These are phyloP conservation scores for Teratosphaeria zuluensis DNA, from an alignment of 2,329 filamentous ascomycete species.

Conservation along the genomic window DNA sequence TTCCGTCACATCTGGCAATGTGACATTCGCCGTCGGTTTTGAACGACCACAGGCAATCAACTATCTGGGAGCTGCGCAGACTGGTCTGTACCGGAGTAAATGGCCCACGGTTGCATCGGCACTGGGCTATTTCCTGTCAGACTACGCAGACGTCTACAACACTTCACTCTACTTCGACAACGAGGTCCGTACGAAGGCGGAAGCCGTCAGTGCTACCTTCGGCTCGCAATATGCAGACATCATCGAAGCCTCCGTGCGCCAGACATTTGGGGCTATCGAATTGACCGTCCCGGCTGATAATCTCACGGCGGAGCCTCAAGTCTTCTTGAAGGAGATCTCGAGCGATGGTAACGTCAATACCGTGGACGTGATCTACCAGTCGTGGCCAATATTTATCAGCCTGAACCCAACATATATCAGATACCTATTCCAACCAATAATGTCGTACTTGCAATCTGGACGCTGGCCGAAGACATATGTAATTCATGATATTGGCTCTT, in stretches of 20 bases:
- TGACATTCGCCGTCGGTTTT: slow-evolving; percentile 15
- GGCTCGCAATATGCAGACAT: slow-evolving; percentile 21
- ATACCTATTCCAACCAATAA: slow-evolving; percentile 10
- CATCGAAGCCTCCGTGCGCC: slow-evolving; percentile 17
- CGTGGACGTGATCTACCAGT: slow-evolving; percentile 24
- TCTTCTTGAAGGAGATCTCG: slow-evolving; percentile 51
- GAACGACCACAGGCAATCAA: slow-evolving; percentile 15
- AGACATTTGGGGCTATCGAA: slow-evolving; percentile 19
- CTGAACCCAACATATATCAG: slow-evolving; percentile 15
- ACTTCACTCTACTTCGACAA: slow-evolving; percentile 12
- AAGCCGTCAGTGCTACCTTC: slow-evolving; percentile 13
- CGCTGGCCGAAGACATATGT: slow-evolving; percentile 13
- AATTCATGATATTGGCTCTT: slow-evolving; percentile 17
- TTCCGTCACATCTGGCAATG: background rate
- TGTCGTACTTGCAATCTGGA: slow-evolving; percentile 16
- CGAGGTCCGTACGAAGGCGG: slow-evolving; percentile 12
- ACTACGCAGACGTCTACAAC: slow-evolving; percentile 8
- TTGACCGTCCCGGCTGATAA: slow-evolving; percentile 15
- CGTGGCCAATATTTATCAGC: slow-evolving; percentile 22
- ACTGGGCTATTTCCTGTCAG: slow-evolving; percentile 12
- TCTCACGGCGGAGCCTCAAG: slow-evolving; percentile 9
- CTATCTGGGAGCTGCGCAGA: slow-evolving; percentile 15
- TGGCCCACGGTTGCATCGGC: slow-evolving; percentile 14
- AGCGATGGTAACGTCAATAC: slow-evolving; percentile 25
- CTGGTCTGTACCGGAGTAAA: slow-evolving; percentile 15